These are phyloP conservation scores for Coemansia sp. DNA, from an alignment of 192 early-diverging fungal species.

Conservation along the genomic window DNA sequence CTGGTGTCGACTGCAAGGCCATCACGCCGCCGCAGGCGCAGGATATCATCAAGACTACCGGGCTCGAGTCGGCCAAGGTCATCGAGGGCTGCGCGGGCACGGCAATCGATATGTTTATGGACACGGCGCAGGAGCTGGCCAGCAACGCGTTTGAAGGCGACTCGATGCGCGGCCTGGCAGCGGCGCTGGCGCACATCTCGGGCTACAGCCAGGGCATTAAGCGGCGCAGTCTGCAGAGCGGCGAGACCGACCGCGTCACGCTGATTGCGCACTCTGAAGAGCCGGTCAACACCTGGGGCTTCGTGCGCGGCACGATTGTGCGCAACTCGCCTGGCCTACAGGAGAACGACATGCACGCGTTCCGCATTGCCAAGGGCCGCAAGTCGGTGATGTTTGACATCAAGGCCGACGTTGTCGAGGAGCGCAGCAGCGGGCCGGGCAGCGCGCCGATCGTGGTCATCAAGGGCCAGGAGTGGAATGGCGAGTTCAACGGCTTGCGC, in stretches of 20 bases:
- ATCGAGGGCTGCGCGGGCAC: conserved; percentile 65
- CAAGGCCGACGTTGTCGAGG: conserved; percentile 62
- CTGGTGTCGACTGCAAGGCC: conserved; percentile 77
- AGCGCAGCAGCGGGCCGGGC: conserved; percentile 45
- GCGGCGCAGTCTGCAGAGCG: conserved; percentile 75
- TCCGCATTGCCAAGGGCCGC: conserved; percentile 81
- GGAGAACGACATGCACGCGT: conserved; percentile 71
- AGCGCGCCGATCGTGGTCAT: conserved; percentile 44
- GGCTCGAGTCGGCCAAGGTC: conserved; percentile 67
- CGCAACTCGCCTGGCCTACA: conserved; percentile 65
- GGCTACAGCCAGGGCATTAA: conserved; percentile 81
- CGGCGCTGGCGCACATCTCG: conserved; percentile 84
- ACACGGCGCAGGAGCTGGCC: conserved; percentile 70
- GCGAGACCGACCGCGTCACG: conserved; percentile 77
- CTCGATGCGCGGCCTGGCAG: conserved; percentile 71
- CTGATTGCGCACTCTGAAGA: conserved; percentile 61
- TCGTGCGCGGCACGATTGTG: conserved; percentile 72
- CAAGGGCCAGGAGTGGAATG: conserved; percentile 68
- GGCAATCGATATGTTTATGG: conserved; percentile 75
- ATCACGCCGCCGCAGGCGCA: conserved; percentile 82
- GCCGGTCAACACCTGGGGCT: conserved; percentile 75
- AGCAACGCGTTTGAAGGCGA: conserved; percentile 62
- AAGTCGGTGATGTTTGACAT: conserved; percentile 86
- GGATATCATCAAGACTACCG: conserved; percentile 82
- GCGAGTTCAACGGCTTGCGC: conserved; percentile 56